These are phyloP conservation scores for Friedmanniomyces simplex DNA, from an alignment of 495 filamentous ascomycete genomes.

Conservation along the genomic window DNA sequence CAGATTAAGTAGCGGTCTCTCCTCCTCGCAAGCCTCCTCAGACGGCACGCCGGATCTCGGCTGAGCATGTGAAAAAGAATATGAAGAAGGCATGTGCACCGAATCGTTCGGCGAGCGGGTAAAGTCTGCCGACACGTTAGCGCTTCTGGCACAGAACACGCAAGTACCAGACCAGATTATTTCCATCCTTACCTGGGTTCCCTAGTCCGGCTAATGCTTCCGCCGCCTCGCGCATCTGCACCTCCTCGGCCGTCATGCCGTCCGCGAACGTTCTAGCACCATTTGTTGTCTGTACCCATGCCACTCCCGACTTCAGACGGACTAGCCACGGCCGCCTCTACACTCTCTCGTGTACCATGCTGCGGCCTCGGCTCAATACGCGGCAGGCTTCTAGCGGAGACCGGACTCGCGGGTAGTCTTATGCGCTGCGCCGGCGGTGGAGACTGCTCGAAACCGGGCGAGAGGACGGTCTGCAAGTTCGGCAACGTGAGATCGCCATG, in stretches of 20 bases:
- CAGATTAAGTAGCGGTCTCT: slow-evolving; percentile 69
- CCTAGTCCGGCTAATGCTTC: slow-evolving; percentile 78
- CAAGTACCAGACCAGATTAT: too few relatives aligned
- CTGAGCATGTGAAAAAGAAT: slow-evolving; percentile 7
- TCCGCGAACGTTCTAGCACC: slow-evolving; percentile 18
- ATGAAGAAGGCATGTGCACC: not conserved
- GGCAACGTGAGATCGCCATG: slow-evolving; percentile 18
- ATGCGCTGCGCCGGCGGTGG: not conserved
- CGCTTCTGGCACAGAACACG: too few relatives aligned
- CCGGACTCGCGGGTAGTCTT: not conserved
- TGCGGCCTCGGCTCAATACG: slow-evolving; percentile 5
- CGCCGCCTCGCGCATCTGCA: slow-evolving; percentile 67
- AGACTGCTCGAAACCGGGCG: slow-evolving; percentile 8
- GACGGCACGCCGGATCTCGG: not conserved
- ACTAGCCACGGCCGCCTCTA: slow-evolving; percentile 1
- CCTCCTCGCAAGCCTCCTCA: slow-evolving; percentile 24
- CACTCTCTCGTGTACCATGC: slow-evolving; percentile 5
- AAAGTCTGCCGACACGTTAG: slow-evolving; percentile 43
- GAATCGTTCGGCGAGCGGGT: slow-evolving; percentile 39
- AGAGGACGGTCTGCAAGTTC: slow-evolving; percentile 26
- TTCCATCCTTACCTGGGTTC: slow-evolving; percentile 62
- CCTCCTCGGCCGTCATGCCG: slow-evolving; percentile 60
- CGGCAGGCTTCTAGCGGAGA: slow-evolving; percentile 8
- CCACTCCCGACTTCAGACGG: slow-evolving; percentile 17
- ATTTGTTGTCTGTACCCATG: slow-evolving; percentile 17